Evolutionary conservation across 768 basidiomycete genomes (phyloP).

Genomic region (Suillus hirtellus): DNA sequence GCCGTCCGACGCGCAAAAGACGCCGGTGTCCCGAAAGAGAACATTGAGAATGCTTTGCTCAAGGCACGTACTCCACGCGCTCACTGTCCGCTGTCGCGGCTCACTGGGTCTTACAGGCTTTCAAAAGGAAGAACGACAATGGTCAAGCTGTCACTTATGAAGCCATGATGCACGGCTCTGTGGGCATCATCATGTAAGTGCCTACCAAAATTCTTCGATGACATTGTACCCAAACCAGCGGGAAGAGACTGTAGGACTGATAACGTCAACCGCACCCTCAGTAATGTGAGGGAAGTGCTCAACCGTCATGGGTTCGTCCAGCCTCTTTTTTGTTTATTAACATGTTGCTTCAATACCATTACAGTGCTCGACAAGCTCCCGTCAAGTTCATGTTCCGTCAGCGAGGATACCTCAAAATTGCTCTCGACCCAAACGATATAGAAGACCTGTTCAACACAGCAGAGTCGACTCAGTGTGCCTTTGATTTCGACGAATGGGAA

Average conservation of each 20-base stretch:
- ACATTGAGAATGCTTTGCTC: constrained; percentile 61
- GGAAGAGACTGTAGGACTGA: constrained; percentile 62
- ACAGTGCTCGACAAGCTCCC: constrained; percentile 60
- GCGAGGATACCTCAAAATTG: constrained; percentile 51
- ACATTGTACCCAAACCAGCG: constrained; percentile 12
- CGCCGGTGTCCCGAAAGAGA: constrained; percentile 65
- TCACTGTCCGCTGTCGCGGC: not conserved
- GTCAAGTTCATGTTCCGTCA: constrained; percentile 67
- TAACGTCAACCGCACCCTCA: constrained; percentile 62
- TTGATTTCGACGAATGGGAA: constrained; percentile 45
- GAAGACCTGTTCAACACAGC: constrained; percentile 37
- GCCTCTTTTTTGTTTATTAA: not conserved
- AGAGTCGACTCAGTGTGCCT: constrained; percentile 30
- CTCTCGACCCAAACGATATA: constrained; percentile 36
- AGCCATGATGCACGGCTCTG: constrained; percentile 56
- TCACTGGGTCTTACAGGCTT: constrained; percentile 34
- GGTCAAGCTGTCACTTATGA: constrained; percentile 59
- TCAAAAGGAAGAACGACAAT: constrained; percentile 47
- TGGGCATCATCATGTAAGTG: constrained; percentile 65
- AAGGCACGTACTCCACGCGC: constrained; percentile 38
- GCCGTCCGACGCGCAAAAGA: constrained; percentile 58
- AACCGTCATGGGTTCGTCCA: constrained; percentile 45
- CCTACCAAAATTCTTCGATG: not conserved
- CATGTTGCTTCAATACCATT: not conserved
- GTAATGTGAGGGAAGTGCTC: constrained; percentile 55